Evolutionary conservation across 2,329 filamentous ascomycete species (phyloP), one percentile per base, ranked within the genome.

Genomic region (Claviceps sp.): DNA sequence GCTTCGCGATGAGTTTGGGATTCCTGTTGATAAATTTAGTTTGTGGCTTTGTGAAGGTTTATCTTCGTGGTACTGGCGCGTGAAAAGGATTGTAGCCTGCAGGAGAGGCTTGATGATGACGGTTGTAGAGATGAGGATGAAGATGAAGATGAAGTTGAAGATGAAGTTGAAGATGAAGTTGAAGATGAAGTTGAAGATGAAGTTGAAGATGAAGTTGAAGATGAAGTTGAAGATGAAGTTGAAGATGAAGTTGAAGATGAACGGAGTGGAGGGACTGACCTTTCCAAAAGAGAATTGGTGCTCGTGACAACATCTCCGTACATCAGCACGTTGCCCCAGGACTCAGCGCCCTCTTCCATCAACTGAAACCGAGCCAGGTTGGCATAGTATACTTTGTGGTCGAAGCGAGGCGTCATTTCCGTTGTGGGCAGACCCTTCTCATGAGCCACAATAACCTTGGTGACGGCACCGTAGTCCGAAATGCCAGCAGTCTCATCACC

Each of bases 231-330:
- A 44, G 22, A 16, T 5, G 14, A 26, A 44, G 23, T 16, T 14
- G 13, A 17, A 44, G 22, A 16, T 5, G 14, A 26, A 44, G 23
- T 16, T 14, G 13, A 44, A 16, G 42, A 26, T 14, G 43, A n/a
- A 8, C 2, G 0, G 17, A 16, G 6, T 7, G 7, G 11, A 26
- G 0, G 0, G 2, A 59, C 69, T 56, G 66, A 86, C 85, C 93
- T 95, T 61, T 97, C 93, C 6, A 96, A 76, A 5, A 97, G 73
- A 0, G 90, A 95, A 68, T 91, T 95, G 29, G 93, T 98, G 64
- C 88, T 95, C 2, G 91, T 96, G 16, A 96, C 76, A 6, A 95
- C 88, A 65, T 96, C 88, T 50, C 86, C 90, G 62, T 97, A 97
- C 56, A 97, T 72, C 3, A 98, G 67, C 49, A 78, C 71, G 49